These are phyloP conservation scores for Aureobasidium sp. DNA, from an alignment of 2,329 filamentous ascomycete genomes.

Conservation along the genomic window DNA sequence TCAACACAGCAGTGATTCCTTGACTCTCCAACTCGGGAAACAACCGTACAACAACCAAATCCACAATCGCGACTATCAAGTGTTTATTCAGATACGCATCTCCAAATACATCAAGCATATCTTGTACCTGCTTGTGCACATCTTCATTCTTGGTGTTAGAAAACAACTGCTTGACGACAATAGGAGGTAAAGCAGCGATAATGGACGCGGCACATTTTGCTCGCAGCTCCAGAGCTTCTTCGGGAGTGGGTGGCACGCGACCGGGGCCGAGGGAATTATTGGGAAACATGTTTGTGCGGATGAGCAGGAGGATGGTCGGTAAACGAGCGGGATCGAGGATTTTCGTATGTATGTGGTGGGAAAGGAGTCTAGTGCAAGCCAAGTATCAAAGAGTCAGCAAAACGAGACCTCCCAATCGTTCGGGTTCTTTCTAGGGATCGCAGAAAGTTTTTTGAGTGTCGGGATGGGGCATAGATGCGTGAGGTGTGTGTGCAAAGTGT, in stretches of 20 bases:
- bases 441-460: not conserved
- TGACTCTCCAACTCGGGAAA: conserved; percentile 65
- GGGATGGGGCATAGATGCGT: not conserved
- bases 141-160: conserved; percentile 20
- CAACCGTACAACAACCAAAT: conserved; percentile 70
- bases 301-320: conserved; percentile 50
- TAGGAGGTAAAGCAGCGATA: conserved; percentile 38
- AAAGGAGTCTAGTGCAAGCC: conserved; percentile 34
- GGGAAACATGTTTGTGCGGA: conserved; percentile 76
- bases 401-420: not conserved
- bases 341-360: conserved; percentile 33
- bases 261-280: conserved; percentile 66
- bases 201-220: conserved; percentile 57
- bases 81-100: conserved; percentile 92
- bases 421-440: not conserved
- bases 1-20: not conserved
- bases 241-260: conserved; percentile 49
- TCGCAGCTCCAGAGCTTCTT: conserved; percentile 54
- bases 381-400: not conserved
- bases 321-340: conserved; percentile 36
- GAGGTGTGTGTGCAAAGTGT: not conserved
- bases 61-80: conserved; percentile 72
- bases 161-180: conserved; percentile 37
- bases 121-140: conserved; percentile 37
- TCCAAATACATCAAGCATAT: conserved; percentile 63